Evolutionary conservation across 2,329 filamentous ascomycete genomes (phyloP).

Genomic region (Nothomitra cinnamomea): DNA sequence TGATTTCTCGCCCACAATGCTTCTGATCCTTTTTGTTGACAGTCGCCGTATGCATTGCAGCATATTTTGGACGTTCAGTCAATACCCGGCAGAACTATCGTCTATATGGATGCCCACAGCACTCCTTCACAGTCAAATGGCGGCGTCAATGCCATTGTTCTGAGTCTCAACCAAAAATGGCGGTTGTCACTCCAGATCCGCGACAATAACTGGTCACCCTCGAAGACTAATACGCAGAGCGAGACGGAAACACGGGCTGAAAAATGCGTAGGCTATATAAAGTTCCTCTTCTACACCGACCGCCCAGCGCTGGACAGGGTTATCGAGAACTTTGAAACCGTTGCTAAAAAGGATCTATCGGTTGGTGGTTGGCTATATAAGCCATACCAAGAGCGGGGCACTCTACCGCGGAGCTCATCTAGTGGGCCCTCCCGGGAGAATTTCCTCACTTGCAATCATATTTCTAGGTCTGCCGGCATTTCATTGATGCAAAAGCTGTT

Average conservation of each 20-base stretch:
- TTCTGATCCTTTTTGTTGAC: not conserved
- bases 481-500: not conserved
- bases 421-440: not conserved
- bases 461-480: not conserved
- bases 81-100: not conserved
- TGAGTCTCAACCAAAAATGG: constrained; percentile 1
- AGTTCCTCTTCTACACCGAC: constrained; percentile 3
- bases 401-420: not conserved
- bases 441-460: not conserved
- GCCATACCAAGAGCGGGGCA: constrained; percentile 3
- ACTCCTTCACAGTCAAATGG: not conserved
- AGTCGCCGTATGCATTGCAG: not conserved
- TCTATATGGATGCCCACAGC: not conserved
- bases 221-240: not conserved
- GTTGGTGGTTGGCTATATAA: constrained; percentile 3
- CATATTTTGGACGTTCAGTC: not conserved
- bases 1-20: not conserved
- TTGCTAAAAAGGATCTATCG: not conserved
- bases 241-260: not conserved
- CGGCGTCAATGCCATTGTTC: not conserved
- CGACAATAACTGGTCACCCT: not conserved
- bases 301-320: not conserved
- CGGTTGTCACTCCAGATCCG: not conserved
- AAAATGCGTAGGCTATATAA: not conserved
- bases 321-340: not conserved